Evolutionary conservation across 2,329 filamentous ascomycete genomes (phyloP), one percentile per base, ranked within the genome.

Genomic region (Fusarium brevicatenulatum): DNA sequence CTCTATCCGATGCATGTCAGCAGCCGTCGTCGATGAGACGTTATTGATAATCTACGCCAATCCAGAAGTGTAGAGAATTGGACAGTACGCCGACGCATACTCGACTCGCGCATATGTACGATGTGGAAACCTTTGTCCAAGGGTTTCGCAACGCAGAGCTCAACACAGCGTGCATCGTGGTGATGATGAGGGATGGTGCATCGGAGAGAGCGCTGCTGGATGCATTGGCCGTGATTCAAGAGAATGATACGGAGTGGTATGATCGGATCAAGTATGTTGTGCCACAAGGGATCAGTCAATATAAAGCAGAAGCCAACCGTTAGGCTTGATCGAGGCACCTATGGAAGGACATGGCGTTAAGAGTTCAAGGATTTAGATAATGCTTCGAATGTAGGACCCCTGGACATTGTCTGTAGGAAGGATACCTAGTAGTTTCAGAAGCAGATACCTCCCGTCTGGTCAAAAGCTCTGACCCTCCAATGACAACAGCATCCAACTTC

Each of bases 21-120:
- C 32, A 69, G 58, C 63, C 55, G 53, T 59, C 36, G 42, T 66
- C 28, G 62, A 66, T 50, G 52, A 66, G 52, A 66, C 44, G 64
- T 67, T 67, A 61, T 56, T 77, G 53, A 76, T 44, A 43, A 23
- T n/a, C n/a, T 32, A 18, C 21, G 23, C 56, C 58, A 57, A 64
- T 63, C 40, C 49, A 76, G 74, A 66, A 63, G 32, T 71, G 58
- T 39, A 71, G 68, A 50, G 66, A 68, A 54, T 50, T 57, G 39
- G 74, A 77, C 32, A 56, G 52, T 43, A 59, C 68, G 36, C 75
- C 75, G n/a, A 77, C 75, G 25, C 75, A 77, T 63, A 64, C 63
- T 58, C 68, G 75, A 44, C 66, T 77, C 21, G 63, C 68, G 44
- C 58, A 65, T 64, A 67, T 75, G 57, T 73, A 76, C 54, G 71